Conservation (phyloP, 257 asterid genomes). For the Solanum piurae region DNA sequence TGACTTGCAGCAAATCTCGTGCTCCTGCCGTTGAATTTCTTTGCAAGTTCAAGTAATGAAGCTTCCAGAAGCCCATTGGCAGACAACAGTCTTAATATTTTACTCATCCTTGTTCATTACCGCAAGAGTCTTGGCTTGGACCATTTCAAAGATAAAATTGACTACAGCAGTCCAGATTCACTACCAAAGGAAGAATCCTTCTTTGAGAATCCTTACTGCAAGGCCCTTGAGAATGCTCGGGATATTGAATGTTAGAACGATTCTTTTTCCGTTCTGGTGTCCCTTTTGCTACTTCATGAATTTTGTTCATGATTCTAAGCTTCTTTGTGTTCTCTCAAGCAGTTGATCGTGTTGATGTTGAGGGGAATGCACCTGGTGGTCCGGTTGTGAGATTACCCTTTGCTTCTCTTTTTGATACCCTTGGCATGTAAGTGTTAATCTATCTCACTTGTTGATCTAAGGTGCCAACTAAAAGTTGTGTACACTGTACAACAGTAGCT, state of each 20-base stretch:
- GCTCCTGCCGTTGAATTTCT: conserved; percentile 62
- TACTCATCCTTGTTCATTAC: conserved; percentile 69
- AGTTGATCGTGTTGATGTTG: conserved; percentile 81
- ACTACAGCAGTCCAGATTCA: conserved; percentile 33
- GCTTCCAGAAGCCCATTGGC: conserved; percentile 66
- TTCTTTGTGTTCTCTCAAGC: conserved; percentile 22
- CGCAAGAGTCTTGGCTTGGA: conserved; percentile 53
- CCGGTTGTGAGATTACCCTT: conserved; percentile 72
- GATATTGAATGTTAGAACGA: conserved; percentile 69
- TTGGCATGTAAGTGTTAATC: conserved; percentile 57
- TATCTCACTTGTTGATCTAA: background rate
- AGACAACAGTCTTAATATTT: conserved; percentile 67
- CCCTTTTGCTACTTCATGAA: conserved; percentile 4
- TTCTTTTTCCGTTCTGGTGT: conserved; percentile 3
- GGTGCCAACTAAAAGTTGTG: background rate
- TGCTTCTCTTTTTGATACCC: conserved; percentile 84
- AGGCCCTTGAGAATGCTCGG: conserved; percentile 71
- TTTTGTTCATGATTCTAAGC: conserved; percentile 4
- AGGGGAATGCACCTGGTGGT: conserved; percentile 63
- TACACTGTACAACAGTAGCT: background rate
- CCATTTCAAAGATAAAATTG: conserved; percentile 39
- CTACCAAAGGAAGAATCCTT: conserved; percentile 54
- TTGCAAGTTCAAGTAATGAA: conserved; percentile 71
- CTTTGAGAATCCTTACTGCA: conserved; percentile 77
- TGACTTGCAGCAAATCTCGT: conserved; percentile 73